Conservation (phyloP, 169 alveolate species). For the Plasmodium ovale region DNA sequence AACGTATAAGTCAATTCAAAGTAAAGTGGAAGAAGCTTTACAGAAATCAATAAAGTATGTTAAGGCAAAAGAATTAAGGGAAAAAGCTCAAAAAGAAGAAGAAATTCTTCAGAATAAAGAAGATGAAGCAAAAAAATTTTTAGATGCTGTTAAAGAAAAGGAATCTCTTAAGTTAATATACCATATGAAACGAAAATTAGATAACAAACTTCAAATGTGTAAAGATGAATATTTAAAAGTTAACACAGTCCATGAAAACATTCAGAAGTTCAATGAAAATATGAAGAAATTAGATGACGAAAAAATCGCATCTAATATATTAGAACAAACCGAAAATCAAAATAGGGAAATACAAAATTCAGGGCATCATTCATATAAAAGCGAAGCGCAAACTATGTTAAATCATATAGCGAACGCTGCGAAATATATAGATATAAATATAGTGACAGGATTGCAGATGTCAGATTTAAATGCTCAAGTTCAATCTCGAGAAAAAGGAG, state of each 20-base stretch:
- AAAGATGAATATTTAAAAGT: constrained; percentile 3
- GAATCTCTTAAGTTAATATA: neutral
- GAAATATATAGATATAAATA: constrained; percentile 5
- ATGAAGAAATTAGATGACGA: constrained; percentile 5
- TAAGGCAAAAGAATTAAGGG: neutral
- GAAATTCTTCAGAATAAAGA: neutral
- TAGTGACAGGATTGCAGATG: neutral
- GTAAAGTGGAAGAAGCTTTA: neutral
- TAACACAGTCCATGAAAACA: neutral
- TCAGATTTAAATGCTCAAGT: neutral
- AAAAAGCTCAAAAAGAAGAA: constrained; percentile 13
- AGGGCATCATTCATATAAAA: constrained; percentile 8
- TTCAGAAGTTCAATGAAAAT: neutral
- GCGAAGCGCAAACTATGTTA: neutral
- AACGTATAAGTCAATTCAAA: neutral
- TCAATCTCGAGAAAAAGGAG: neutral
- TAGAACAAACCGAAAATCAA: constrained; percentile 6
- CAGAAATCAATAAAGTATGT: neutral
- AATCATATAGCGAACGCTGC: neutral
- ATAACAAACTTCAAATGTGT: neutral
- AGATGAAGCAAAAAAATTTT: neutral
- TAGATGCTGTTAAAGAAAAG: constrained; percentile 4
- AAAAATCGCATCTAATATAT: neutral
- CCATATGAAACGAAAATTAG: neutral
- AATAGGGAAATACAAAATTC: neutral